A percentile compares a stretch with the other conserved stretches of the same genome.
Evolutionary conservation across 2,329 filamentous ascomycete species (phyloP).

Genomic region (Aspergillus melleus): DNA sequence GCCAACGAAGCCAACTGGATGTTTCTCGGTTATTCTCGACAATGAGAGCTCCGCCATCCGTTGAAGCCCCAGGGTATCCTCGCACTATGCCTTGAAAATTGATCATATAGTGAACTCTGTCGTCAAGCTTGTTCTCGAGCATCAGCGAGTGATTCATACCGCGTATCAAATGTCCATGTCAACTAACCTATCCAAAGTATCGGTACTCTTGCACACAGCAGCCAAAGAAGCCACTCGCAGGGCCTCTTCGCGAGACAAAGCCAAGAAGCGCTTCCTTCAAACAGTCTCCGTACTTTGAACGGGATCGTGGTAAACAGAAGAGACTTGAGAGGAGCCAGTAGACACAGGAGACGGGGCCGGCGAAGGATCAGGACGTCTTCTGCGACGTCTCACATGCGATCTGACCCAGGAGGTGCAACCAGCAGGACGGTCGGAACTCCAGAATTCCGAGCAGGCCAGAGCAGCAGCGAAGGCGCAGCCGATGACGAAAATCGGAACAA

Average conservation of each 20-base stretch:
- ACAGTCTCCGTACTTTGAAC: neutral
- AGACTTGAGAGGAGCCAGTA: neutral
- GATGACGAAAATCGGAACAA: constrained; percentile 50
- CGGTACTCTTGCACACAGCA: neutral
- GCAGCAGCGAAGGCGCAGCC: constrained; percentile 39
- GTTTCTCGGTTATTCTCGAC: neutral
- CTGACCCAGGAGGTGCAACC: constrained; percentile 25
- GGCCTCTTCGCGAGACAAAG: neutral
- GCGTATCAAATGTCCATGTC: neutral
- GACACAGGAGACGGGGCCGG: neutral
- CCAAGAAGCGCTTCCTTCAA: neutral
- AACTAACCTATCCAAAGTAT: neutral
- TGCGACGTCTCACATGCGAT: constrained; percentile 18
- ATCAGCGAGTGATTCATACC: neutral
- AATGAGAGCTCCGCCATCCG: neutral
- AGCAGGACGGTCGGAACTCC: constrained; percentile 15
- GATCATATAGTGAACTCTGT: neutral
- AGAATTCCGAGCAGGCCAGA: constrained; percentile 41
- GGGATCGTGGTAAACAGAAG: neutral
- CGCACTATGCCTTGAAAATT: neutral
- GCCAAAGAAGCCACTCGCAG: neutral
- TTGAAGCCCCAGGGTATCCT: neutral
- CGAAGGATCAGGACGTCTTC: constrained; percentile 29
- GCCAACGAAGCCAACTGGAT: neutral
- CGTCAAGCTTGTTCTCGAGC: neutral